Evolutionary conservation across 108 stramenopile genomes (phyloP).

Genomic region (Schizochytrium sp.): DNA sequence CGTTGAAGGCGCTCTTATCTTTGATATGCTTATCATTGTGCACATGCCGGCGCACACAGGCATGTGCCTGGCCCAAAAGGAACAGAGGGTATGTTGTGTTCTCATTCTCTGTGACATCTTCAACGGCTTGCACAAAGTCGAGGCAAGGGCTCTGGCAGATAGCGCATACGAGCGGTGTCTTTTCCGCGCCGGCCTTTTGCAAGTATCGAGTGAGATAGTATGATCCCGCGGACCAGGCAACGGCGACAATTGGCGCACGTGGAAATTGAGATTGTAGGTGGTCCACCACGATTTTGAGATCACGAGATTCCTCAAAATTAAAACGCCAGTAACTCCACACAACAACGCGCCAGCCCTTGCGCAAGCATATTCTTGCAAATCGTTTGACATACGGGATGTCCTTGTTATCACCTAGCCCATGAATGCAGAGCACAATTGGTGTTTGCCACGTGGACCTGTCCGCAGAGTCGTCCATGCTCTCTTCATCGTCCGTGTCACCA

Average conservation of each 20-base stretch:
- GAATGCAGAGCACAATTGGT: slow-evolving; percentile 55
- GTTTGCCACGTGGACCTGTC: slow-evolving; percentile 11
- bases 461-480: not conserved
- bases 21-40: slow-evolving; percentile 30
- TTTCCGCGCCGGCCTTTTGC: not conserved
- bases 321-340: slow-evolving; percentile 60
- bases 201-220: slow-evolving; percentile 61
- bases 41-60: slow-evolving; percentile 59
- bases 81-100: slow-evolving; percentile 51
- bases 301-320: slow-evolving; percentile 56
- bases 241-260: slow-evolving; percentile 49
- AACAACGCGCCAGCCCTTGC: slow-evolving; percentile 60
- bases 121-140: slow-evolving; percentile 62
- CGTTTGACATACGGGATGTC: slow-evolving; percentile 61
- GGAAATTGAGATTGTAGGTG: slow-evolving; percentile 48
- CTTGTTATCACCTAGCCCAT: slow-evolving; percentile 57
- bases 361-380: slow-evolving; percentile 24
- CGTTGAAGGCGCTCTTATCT: slow-evolving; percentile 42
- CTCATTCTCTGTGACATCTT: slow-evolving; percentile 34
- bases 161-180: slow-evolving; percentile 59
- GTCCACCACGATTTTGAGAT: slow-evolving; percentile 38
- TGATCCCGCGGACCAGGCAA: slow-evolving; percentile 63
- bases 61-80: slow-evolving; percentile 21
- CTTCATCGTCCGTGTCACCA: slow-evolving; percentile 21
- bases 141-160: slow-evolving; percentile 51